Evolutionary conservation across 345 rosid genomes (phyloP).

Genomic region (Salix purpurea): DNA sequence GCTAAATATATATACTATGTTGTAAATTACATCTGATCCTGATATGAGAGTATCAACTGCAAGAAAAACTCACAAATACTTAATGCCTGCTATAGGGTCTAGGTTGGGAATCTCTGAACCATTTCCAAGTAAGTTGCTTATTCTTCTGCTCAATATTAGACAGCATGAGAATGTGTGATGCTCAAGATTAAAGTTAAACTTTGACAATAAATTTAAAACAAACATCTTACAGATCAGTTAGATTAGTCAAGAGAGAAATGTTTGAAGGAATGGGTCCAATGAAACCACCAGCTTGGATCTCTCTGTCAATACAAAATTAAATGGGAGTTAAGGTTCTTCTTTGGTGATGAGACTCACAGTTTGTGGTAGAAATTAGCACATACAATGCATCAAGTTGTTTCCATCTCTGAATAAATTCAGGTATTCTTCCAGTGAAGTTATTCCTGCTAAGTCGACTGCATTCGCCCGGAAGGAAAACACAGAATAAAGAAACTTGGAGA

Average conservation of each 20-base stretch:
- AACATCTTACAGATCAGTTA: slow-evolving; percentile 12
- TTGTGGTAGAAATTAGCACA: neutral
- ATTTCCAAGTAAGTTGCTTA: slow-evolving; percentile 9
- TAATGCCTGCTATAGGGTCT: neutral
- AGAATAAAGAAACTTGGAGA: neutral
- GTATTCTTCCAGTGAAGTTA: slow-evolving; percentile 12
- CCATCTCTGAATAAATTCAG: slow-evolving; percentile 8
- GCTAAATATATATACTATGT: neutral
- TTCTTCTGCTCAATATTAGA: slow-evolving; percentile 4
- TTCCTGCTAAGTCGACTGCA: slow-evolving; percentile 19
- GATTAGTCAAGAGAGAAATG: slow-evolving; percentile 3
- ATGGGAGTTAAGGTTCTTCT: neutral
- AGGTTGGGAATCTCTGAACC: slow-evolving; percentile 4
- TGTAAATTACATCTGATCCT: neutral
- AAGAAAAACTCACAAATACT: slow-evolving; percentile 1
- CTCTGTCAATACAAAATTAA: slow-evolving; percentile 3
- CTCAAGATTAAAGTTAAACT: neutral
- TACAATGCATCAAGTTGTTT: slow-evolving; percentile 5
- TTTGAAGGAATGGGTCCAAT: slow-evolving; percentile 15
- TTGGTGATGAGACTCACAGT: neutral
- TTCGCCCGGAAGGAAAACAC: neutral
- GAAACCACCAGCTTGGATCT: slow-evolving; percentile 19
- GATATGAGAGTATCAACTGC: neutral
- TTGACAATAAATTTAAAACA: neutral
- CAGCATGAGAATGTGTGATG: neutral